Evolutionary conservation across 169 alveolate genomes (phyloP).

Genomic region (Cardiosporidium cionae): DNA sequence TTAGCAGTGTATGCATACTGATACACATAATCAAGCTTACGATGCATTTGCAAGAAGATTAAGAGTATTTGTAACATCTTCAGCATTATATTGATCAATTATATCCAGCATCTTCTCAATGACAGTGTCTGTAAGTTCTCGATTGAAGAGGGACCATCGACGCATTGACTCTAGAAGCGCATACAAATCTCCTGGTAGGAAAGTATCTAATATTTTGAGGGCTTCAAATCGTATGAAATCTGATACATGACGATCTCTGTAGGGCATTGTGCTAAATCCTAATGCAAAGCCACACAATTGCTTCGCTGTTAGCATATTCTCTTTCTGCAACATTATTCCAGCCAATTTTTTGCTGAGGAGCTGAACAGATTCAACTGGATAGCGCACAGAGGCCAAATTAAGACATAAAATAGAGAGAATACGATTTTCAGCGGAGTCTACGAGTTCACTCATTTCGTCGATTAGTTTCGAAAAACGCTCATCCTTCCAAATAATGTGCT

Average conservation of each 20-base stretch:
- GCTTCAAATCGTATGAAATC: conserved; percentile 32
- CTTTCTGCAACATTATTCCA: neutral
- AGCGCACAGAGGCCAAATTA: neutral
- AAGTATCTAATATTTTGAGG: conserved; percentile 19
- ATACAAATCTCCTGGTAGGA: conserved; percentile 10
- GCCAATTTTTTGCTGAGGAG: neutral
- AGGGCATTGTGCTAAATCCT: neutral
- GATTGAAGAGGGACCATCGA: conserved; percentile 39
- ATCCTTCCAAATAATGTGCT: too few relatives aligned
- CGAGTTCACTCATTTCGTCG: neutral
- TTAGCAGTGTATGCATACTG: too few relatives aligned
- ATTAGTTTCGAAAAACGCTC: neutral
- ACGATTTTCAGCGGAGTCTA: neutral
- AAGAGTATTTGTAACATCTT: too few relatives aligned
- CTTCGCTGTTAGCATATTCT: neutral
- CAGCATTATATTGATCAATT: conserved; percentile 18
- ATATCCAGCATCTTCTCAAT: conserved; percentile 40
- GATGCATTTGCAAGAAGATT: too few relatives aligned
- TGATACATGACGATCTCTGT: neutral
- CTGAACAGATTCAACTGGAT: neutral
- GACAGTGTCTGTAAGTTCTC: conserved; percentile 33
- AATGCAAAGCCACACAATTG: neutral
- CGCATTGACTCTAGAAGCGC: conserved; percentile 35
- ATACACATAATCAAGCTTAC: too few relatives aligned
- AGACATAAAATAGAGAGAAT: neutral